phyloP scores from a whole-genome alignment of 1,139 yeast genomes.

The Torulaspora pretoriensis region DNA sequence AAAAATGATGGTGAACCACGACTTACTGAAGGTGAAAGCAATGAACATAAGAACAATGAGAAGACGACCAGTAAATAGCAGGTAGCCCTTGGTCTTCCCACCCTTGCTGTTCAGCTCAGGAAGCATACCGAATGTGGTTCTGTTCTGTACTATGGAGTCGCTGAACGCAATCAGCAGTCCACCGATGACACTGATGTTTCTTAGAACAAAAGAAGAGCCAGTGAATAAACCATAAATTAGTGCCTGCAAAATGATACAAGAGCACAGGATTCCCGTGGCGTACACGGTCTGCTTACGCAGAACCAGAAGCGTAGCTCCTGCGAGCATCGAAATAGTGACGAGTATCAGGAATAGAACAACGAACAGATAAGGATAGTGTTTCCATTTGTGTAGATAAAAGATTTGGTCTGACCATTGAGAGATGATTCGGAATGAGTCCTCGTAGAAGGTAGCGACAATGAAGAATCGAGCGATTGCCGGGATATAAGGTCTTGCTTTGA shows the following conservation, averaged over 20 bases:
- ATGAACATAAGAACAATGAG: slow-evolving; percentile 79
- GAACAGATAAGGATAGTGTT: slow-evolving; percentile 74
- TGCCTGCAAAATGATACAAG: slow-evolving; percentile 81
- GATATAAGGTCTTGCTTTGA: slow-evolving; percentile 57
- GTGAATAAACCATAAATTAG: slow-evolving; percentile 81
- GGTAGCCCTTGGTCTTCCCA: slow-evolving; percentile 73
- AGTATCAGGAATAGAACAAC: slow-evolving; percentile 63
- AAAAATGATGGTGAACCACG: slow-evolving; percentile 63
- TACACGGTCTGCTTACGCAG: slow-evolving; percentile 64
- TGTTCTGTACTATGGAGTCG: slow-evolving; percentile 80
- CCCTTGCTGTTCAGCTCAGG: slow-evolving; percentile 77
- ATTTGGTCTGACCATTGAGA: slow-evolving; percentile 93
- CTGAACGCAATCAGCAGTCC: slow-evolving; percentile 86
- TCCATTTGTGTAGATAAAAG: slow-evolving; percentile 72
- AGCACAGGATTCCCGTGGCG: slow-evolving; percentile 67
- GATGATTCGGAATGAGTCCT: slow-evolving; percentile 79
- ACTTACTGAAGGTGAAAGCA: slow-evolving; percentile 77
- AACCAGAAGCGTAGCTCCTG: slow-evolving; percentile 70
- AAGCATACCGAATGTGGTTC: slow-evolving; percentile 81
- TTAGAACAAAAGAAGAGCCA: slow-evolving; percentile 74
- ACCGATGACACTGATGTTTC: slow-evolving; percentile 89
- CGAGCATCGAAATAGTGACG: slow-evolving; percentile 67
- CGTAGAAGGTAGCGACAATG: slow-evolving; percentile 91
- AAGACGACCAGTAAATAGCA: slow-evolving; percentile 83
- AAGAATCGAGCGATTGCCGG: slow-evolving; percentile 87